Base-by-base conservation (phyloP, 805 yeast genomes). In the Ogataea minuta region DNA sequence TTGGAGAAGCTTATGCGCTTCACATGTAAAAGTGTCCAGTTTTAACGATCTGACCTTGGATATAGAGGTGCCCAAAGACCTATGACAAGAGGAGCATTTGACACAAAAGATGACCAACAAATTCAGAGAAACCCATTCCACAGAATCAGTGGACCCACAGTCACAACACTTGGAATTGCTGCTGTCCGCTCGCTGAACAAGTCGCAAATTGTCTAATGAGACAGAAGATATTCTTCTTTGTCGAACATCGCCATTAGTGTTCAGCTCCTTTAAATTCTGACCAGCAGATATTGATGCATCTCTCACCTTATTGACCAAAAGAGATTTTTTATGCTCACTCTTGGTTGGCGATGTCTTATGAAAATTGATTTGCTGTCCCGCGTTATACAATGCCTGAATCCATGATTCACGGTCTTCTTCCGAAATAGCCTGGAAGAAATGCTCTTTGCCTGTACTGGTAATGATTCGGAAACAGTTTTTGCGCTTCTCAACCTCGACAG, bases 101-200 rank as follows among this genome's bases (percentile, higher is more conserved):
- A 87, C 81, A 60, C 98, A 90, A 17, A 91, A 67, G 3, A 82
- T 76, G 20, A 79, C 78, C 39, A 88, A 62, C 28, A 82, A 61
- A 52, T 84, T 89, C 43, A 87, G 68, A 0, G 96, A 85, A 3
- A 91, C 74, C 96, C 96, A 90, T 49, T 89, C 96, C 11, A 85
- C 95, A 10, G 74, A 64, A 11, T 71, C 76, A 0, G 61, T 53
- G 2, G 78, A 56, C 0, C 82, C 81, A 66, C 98, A 90, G 54
- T 90, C 98, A 10, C 86, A 85, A 62, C 98, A 90, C 2, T 49
- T 45, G 4, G 60, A 51, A 53, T 90, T 90, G 23, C 79, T 72
- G n/a, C 72, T 60, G 27, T 77, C 73, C 3, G 61, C 62, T 1
- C 49, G 32, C 36, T 70, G 66, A 4, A 75, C 78, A 20, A 64